Evolutionary conservation across 805 yeast genomes (phyloP), one percentile per base, ranked within the genome.

Genomic region (Scheffersomyces amazonensis): DNA sequence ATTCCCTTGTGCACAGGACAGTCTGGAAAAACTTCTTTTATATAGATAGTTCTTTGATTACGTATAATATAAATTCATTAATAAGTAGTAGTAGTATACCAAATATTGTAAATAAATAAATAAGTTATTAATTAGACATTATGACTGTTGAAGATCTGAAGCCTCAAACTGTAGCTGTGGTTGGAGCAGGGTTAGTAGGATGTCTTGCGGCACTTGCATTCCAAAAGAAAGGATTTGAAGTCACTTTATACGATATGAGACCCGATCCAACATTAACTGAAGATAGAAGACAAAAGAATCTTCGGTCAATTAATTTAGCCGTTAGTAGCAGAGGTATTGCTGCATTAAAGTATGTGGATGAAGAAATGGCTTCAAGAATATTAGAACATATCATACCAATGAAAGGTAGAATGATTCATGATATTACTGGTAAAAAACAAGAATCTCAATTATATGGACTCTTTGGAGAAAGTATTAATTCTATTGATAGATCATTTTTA

Each of bases 181-280:
- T 90, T 13, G 97, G 97, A 1, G 96, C 93, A 1, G 97, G 97
- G 0, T 76, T 87, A 5, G 97, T 90, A 2, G 97, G 97, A 0
- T 76, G 93, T 37, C 66, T 88, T 4, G 76, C 90, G 0, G 93
- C 96, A 0, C 58, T 90, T n/a, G 93, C 91, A 0, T 73, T 90
- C 27, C 77, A 82, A 3, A 71, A 79, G 39, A 71, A 78, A 38
- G 96, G 96, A 9, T 83, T 76, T 58, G 42, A 73, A 1, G 97
- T 90, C 16, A 72, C 81, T 0, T 54, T 90, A 3, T 85, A 76
- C 46, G 97, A 90, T 47, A 63, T 77, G 28, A 72, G 96, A 28
- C 46, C 58, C 1, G 96, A 89, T 57, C 87, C 89, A 13, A 62
- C 87, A 47, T 11, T 31, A 5, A 29, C 17, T 1, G 39, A 38